These are phyloP conservation scores for Aspergillus niger DNA, from an alignment of 2,329 filamentous ascomycete species.

Conservation along the genomic window DNA sequence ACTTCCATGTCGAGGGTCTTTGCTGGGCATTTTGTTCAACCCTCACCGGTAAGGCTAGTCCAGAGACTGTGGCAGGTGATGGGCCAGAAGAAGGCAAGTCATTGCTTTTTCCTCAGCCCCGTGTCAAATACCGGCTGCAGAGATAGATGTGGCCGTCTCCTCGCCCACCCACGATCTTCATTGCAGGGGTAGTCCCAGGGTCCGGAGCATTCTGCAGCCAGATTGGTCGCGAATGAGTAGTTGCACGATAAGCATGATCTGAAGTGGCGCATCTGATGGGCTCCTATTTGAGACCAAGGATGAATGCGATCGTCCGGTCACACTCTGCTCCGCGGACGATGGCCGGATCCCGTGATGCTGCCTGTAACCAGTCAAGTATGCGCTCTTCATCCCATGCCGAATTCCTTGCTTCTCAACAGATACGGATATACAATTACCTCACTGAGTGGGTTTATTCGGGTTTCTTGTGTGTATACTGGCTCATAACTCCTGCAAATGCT, in stretches of 20 bases:
- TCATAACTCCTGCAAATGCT: neutral
- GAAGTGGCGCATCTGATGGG: neutral
- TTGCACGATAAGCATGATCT: constrained; percentile 10
- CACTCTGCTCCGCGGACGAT: neutral
- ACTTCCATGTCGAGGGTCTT: neutral
- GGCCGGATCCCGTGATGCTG: constrained; percentile 5
- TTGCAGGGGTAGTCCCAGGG: neutral
- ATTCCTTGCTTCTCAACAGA: neutral
- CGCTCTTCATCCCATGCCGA: neutral
- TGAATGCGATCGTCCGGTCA: constrained; percentile 7
- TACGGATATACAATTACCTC: neutral
- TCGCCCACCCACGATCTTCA: neutral
- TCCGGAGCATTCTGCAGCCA: neutral
- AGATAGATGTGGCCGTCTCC: neutral
- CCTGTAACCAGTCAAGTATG: neutral
- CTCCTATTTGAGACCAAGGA: neutral
- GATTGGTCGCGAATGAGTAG: neutral
- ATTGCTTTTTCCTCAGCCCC: constrained; percentile 3
- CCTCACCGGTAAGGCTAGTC: neutral
- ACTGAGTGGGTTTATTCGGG: neutral
- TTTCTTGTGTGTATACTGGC: neutral
- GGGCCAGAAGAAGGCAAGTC: neutral
- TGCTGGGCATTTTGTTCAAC: neutral
- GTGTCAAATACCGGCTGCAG: neutral
- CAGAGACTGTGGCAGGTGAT: neutral